These are phyloP conservation scores for Ambrosia trifida DNA, from an alignment of 129 eudicot species.

Conservation along the genomic window DNA sequence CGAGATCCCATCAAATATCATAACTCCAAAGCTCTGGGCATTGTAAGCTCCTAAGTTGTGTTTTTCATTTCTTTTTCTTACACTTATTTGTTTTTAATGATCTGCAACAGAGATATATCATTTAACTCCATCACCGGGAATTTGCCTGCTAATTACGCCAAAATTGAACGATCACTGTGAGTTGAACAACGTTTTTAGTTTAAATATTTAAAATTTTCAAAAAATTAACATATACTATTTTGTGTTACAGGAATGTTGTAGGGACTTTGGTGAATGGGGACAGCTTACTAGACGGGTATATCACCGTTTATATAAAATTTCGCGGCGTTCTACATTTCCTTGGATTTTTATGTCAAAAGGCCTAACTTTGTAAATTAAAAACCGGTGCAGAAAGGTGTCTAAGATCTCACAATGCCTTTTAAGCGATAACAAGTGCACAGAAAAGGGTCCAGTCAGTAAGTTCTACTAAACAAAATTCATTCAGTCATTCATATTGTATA, in stretches of 20 bases:
- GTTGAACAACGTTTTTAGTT: slow-evolving; percentile 7
- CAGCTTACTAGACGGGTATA: slow-evolving; percentile 47
- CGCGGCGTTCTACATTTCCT: slow-evolving; percentile 14
- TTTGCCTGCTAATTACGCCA: slow-evolving; percentile 44
- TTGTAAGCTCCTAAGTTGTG: slow-evolving; percentile 40
- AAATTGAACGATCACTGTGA: slow-evolving; percentile 49
- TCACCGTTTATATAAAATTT: neutral
- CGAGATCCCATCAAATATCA: slow-evolving; percentile 50
- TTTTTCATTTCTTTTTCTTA: neutral
- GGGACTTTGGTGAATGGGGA: slow-evolving; percentile 61
- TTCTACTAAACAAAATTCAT: neutral
- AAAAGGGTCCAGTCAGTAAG: slow-evolving; percentile 55
- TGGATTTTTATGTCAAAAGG: neutral
- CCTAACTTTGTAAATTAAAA: neutral
- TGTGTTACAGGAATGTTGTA: slow-evolving; percentile 50
- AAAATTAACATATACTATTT: neutral
- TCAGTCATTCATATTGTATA: neutral
- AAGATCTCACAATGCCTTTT: slow-evolving; percentile 49
- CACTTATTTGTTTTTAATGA: neutral
- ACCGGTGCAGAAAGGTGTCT: slow-evolving; percentile 48
- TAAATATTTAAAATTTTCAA: neutral
- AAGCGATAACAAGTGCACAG: slow-evolving; percentile 46
- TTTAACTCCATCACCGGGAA: slow-evolving; percentile 68
- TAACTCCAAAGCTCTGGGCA: slow-evolving; percentile 55
- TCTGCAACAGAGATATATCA: slow-evolving; percentile 57